These are phyloP conservation scores for Penicillium hesseltinei DNA, from an alignment of 2,329 filamentous ascomycete genomes.

Conservation along the genomic window DNA sequence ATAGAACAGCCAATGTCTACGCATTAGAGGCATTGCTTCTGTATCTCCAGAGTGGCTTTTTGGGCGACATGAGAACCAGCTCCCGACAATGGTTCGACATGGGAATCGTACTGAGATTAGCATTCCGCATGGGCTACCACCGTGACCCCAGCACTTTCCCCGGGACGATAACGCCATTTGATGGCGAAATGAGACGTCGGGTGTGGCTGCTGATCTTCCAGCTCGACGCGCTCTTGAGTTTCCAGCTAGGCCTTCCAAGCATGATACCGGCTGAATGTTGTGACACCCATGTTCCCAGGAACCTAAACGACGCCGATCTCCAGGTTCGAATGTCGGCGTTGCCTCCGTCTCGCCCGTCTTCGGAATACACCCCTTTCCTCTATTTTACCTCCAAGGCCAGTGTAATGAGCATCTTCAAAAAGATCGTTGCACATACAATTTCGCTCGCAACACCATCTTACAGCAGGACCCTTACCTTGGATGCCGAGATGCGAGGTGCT, in stretches of 20 bases:
- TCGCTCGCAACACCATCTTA: slow-evolving; percentile 15
- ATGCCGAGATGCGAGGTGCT: slow-evolving; percentile 22
- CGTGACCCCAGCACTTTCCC: slow-evolving; percentile 53
- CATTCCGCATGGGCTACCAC: slow-evolving; percentile 62
- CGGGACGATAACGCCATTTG: slow-evolving; percentile 49
- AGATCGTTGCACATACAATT: slow-evolving; percentile 26
- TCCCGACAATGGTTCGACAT: not conserved
- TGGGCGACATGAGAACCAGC: not conserved
- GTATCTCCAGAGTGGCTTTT: slow-evolving; percentile 40
- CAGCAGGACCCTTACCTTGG: slow-evolving; percentile 22
- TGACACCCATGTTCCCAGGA: slow-evolving; percentile 56
- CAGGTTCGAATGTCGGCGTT: slow-evolving; percentile 48
- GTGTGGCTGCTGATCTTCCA: slow-evolving; percentile 45
- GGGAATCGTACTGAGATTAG: slow-evolving; percentile 21
- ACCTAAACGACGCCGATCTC: slow-evolving; percentile 61
- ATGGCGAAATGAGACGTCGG: slow-evolving; percentile 51
- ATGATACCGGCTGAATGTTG: slow-evolving; percentile 58
- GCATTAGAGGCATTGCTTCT: slow-evolving; percentile 2
- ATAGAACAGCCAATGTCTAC: not conserved
- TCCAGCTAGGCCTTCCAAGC: slow-evolving; percentile 62
- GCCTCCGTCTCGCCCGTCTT: slow-evolving; percentile 51
- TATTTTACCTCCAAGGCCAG: slow-evolving; percentile 35
- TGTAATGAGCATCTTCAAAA: slow-evolving; percentile 30
- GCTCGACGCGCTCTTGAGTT: slow-evolving; percentile 59
- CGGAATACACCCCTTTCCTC: slow-evolving; percentile 40